phyloP scores from a whole-genome alignment of 192 early-diverging fungal species.

The Dissophora ornata region DNA sequence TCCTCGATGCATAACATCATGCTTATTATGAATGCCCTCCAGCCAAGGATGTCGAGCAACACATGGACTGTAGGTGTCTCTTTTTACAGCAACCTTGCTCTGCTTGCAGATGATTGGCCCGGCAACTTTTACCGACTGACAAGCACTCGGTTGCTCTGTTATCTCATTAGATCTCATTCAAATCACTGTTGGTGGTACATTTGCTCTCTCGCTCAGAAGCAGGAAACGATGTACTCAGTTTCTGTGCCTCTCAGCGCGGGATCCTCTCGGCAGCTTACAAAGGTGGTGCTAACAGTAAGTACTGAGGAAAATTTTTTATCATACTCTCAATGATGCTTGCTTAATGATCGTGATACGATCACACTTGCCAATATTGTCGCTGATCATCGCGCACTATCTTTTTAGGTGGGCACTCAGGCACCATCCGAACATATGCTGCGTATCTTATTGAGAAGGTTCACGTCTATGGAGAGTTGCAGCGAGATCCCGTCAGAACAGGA shows the following conservation, averaged over 20 bases:
- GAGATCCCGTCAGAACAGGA: conserved; percentile 69
- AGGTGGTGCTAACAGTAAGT: conserved; percentile 51
- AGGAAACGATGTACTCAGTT: conserved; percentile 68
- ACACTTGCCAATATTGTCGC: too few relatives aligned
- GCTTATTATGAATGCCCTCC: conserved; percentile 52
- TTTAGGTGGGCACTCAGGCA: conserved; percentile 65
- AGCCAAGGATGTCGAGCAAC: conserved; percentile 48
- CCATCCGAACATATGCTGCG: conserved; percentile 73
- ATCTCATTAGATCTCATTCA: conserved; percentile 73
- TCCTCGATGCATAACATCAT: conserved; percentile 54
- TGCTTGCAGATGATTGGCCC: neutral
- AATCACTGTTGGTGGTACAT: conserved; percentile 78
- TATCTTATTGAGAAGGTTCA: conserved; percentile 80
- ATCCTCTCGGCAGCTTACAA: conserved; percentile 52
- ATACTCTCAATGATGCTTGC: too few relatives aligned
- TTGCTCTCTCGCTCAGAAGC: conserved; percentile 77
- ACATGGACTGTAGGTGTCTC: conserved; percentile 43
- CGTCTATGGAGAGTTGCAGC: conserved; percentile 69
- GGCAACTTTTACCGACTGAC: neutral
- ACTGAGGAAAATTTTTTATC: too few relatives aligned
- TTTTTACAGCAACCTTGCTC: neutral
- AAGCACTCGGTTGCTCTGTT: neutral
- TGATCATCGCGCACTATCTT: too few relatives aligned
- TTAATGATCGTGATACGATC: neutral
- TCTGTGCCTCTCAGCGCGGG: conserved; percentile 51